Conservation (phyloP, 1,284 basidiomycete genomes). For the Rhodotorula sp. region DNA sequence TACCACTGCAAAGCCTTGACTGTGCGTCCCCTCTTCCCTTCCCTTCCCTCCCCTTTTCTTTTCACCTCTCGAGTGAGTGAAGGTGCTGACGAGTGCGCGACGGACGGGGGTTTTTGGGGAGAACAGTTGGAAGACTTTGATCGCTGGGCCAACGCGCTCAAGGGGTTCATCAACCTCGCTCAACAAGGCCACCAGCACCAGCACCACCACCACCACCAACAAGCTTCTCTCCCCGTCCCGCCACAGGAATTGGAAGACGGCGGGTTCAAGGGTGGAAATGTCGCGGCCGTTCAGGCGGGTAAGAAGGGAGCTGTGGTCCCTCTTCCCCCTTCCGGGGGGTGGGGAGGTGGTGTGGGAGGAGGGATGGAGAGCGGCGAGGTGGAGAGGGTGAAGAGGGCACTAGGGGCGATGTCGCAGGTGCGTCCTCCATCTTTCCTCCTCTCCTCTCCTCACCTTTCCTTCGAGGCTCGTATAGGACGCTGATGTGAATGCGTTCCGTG, state of each 20-base stretch:
- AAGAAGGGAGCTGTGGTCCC: not conserved
- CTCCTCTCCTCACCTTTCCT: not conserved
- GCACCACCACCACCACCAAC: too few relatives aligned
- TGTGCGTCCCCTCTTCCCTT: conserved; percentile 13
- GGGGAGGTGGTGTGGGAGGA: too few relatives aligned
- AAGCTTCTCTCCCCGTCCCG: not conserved
- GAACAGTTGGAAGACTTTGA: conserved; percentile 63
- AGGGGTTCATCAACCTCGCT: conserved; percentile 37
- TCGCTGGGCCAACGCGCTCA: conserved; percentile 66
- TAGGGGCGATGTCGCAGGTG: not conserved
- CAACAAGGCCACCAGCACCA: not conserved
- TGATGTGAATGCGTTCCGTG: too few relatives aligned
- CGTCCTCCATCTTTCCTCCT: not conserved
- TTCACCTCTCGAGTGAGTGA: too few relatives aligned
- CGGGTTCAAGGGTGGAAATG: not conserved
- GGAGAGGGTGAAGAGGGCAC: not conserved
- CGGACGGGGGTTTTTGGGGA: too few relatives aligned
- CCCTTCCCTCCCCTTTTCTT: conserved; percentile 75
- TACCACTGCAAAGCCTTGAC: conserved; percentile 47
- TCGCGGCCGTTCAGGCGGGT: not conserved
- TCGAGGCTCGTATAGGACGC: too few relatives aligned
- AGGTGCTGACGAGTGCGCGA: too few relatives aligned
- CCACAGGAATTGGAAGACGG: not conserved
- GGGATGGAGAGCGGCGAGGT: not conserved
- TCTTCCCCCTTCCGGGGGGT: too few relatives aligned